Conservation (phyloP, 352 stramenopile species). For the Globisporangium lucens region DNA sequence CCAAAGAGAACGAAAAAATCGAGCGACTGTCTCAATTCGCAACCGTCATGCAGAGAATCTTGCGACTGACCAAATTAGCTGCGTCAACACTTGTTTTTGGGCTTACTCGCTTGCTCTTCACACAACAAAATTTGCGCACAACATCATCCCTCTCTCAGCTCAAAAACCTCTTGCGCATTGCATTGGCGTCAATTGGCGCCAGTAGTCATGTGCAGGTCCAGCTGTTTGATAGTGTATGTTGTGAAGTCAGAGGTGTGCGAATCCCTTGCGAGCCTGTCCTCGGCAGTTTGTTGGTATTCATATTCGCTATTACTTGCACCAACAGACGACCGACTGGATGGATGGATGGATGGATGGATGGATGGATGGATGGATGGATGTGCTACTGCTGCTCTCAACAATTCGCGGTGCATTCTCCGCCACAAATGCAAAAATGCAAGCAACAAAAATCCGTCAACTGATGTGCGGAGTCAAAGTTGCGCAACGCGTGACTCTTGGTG, state of each 20-base stretch:
- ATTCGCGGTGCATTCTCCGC: not conserved
- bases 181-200: not conserved
- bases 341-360: not conserved
- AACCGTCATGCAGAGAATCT: not conserved
- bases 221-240: not conserved
- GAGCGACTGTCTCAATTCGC: not conserved
- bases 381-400: not conserved
- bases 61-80: not conserved
- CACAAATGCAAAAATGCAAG: not conserved
- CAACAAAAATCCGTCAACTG: not conserved
- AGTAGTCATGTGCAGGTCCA: not conserved
- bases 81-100: not conserved
- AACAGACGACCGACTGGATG: not conserved
- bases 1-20: not conserved
- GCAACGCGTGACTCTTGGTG: not conserved
- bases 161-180: not conserved
- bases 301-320: not conserved
- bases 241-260: not conserved
- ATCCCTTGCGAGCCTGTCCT: not conserved
- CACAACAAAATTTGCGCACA: not conserved
- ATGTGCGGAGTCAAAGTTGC: not conserved
- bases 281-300: not conserved
- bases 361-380: not conserved
- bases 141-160: not conserved
- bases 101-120: not conserved